Evolutionary conservation across 345 rosid genomes (phyloP).

Genomic region (Turritis glabra): DNA sequence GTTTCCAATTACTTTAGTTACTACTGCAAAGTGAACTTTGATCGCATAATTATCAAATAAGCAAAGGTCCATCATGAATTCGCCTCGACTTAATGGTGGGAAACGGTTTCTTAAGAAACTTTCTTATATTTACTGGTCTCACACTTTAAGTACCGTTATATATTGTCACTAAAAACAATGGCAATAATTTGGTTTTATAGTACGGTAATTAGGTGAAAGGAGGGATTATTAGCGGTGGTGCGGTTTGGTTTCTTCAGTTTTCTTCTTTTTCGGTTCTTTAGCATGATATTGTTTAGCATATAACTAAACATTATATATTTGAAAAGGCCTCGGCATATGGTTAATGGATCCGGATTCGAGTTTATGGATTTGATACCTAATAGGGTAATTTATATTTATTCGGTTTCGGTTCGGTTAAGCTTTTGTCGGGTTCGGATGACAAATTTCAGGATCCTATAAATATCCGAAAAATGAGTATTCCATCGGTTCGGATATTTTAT

Average conservation of each 20-base stretch:
- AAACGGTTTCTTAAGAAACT: background rate
- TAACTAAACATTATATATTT: too few species aligned
- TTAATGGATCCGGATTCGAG: too few species aligned
- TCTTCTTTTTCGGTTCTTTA: background rate
- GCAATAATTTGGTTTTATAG: background rate
- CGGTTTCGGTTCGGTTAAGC: too few species aligned
- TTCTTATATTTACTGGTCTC: background rate
- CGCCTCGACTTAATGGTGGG: background rate
- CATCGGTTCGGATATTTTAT: too few species aligned
- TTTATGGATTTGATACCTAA: too few species aligned
- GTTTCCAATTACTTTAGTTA: background rate
- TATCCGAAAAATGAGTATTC: too few species aligned
- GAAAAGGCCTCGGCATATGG: too few species aligned
- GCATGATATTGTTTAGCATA: background rate
- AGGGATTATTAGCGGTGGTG: background rate
- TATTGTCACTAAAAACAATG: background rate
- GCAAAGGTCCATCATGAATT: background rate
- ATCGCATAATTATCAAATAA: constrained; percentile 1
- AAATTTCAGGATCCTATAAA: too few species aligned
- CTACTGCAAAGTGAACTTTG: constrained; percentile 10
- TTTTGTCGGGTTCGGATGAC: too few species aligned
- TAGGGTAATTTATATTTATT: too few species aligned
- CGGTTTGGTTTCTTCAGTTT: background rate
- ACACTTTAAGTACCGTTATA: too few species aligned
- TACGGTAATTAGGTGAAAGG: background rate